Conservation (phyloP, 495 filamentous ascomycete genomes). For the Tuber umbilicatum region DNA sequence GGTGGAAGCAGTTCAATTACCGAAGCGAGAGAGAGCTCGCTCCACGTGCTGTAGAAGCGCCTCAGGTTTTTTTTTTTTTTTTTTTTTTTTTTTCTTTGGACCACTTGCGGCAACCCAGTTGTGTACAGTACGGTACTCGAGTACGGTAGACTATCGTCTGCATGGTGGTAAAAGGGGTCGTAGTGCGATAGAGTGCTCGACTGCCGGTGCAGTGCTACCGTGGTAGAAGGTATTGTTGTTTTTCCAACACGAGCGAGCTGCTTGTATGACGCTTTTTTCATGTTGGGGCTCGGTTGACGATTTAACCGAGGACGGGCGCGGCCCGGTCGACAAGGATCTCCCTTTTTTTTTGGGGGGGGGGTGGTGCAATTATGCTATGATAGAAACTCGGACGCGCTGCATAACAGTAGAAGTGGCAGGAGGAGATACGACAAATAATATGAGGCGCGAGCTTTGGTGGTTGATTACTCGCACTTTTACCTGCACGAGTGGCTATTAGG, state of each 20-base stretch:
- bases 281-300: neutral
- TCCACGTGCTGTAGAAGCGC: neutral
- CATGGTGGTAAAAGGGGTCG: neutral
- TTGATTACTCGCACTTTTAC: neutral
- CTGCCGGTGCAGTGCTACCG: no score
- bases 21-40: neutral
- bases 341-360: no score
- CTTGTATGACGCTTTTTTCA: neutral
- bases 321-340: neutral
- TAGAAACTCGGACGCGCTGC: neutral
- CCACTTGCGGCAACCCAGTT: neutral
- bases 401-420: neutral
- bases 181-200: neutral
- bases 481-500: neutral
- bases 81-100: neutral
- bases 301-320: neutral
- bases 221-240: neutral
- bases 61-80: neutral
- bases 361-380: neutral
- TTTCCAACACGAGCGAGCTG: neutral
- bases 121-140: no score
- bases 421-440: neutral
- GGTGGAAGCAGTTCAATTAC: neutral
- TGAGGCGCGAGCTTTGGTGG: neutral
- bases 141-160: no score